These are phyloP conservation scores for Phialocephala sp. DNA, from an alignment of 2,329 filamentous ascomycete genomes.

Conservation along the genomic window DNA sequence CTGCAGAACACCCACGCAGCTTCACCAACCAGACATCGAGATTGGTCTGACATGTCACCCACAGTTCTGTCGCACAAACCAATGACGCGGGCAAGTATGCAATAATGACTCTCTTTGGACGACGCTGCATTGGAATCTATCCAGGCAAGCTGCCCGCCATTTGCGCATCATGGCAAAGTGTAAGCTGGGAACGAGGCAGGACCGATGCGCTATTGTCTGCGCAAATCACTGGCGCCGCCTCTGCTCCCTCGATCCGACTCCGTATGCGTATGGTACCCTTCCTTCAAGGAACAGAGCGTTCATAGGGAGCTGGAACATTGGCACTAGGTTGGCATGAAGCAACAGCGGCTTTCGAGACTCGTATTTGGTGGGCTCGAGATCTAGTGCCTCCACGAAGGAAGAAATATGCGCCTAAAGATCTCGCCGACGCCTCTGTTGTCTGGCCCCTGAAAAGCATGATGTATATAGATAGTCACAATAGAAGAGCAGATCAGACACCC, in stretches of 20 bases:
- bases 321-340: background rate
- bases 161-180: slow-evolving; percentile 5
- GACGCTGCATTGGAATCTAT: slow-evolving; percentile 21
- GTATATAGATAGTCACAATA: slow-evolving; percentile 7
- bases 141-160: slow-evolving; percentile 3
- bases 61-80: slow-evolving; percentile 27
- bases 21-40: slow-evolving; percentile 13
- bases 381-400: slow-evolving; percentile 11
- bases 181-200: slow-evolving; percentile 1
- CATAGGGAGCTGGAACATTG: background rate
- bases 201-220: slow-evolving; percentile 9
- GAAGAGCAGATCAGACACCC: background rate
- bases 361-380: background rate
- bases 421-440: slow-evolving; percentile 8
- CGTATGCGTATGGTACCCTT: background rate
- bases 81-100: slow-evolving; percentile 26
- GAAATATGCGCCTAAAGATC: slow-evolving; percentile 21
- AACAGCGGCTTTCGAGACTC: background rate
- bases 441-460: slow-evolving; percentile 12
- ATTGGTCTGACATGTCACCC: slow-evolving; percentile 22
- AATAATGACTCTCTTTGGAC: slow-evolving; percentile 32
- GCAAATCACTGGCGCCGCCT: background rate
- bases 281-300: background rate
- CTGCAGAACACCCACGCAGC: slow-evolving; percentile 20
- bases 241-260: background rate